Conservation (phyloP, 1,284 basidiomycete genomes). For the Amylostereum areolatum region DNA sequence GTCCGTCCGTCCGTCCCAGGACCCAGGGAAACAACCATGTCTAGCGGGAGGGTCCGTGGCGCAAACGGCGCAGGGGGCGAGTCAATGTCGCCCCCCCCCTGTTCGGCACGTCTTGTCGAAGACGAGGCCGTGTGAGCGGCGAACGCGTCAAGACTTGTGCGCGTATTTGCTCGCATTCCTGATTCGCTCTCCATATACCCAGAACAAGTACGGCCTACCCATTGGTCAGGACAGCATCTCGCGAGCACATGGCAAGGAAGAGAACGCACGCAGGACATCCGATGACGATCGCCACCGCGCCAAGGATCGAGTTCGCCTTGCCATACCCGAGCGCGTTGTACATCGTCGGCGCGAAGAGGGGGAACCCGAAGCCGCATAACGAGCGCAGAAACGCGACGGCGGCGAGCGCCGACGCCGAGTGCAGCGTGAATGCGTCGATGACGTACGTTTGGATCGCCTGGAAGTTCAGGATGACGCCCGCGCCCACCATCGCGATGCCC, state of each 20-base stretch:
- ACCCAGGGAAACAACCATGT: too few species aligned
- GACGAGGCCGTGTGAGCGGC: too few species aligned
- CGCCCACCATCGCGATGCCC: slow-evolving; percentile 53
- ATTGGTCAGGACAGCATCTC: too few species aligned
- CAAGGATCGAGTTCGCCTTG: slow-evolving; percentile 58
- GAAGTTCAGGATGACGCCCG: slow-evolving; percentile 49
- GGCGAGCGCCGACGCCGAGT: slow-evolving; percentile 61
- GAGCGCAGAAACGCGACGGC: slow-evolving; percentile 53
- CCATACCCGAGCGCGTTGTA: slow-evolving; percentile 58
- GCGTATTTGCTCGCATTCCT: slow-evolving; percentile 28
- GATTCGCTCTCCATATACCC: slow-evolving; percentile 44
- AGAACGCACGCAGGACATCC: slow-evolving; percentile 59
- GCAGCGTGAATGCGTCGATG: slow-evolving; percentile 60
- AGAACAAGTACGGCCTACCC: slow-evolving; percentile 52
- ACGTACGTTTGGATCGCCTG: slow-evolving; percentile 59
- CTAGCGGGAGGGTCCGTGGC: too few species aligned
- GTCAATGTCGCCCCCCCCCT: too few species aligned
- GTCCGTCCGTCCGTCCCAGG: too few species aligned
- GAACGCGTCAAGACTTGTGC: slow-evolving; percentile 3
- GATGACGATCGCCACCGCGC: slow-evolving; percentile 44
- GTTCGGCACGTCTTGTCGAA: too few species aligned
- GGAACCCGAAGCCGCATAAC: slow-evolving; percentile 60
- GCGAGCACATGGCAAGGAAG: too few species aligned
- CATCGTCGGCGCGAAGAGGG: slow-evolving; percentile 63
- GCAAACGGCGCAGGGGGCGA: too few species aligned